phyloP scores from a whole-genome alignment of 805 yeast genomes.

The Hanseniaspora lindneri region DNA sequence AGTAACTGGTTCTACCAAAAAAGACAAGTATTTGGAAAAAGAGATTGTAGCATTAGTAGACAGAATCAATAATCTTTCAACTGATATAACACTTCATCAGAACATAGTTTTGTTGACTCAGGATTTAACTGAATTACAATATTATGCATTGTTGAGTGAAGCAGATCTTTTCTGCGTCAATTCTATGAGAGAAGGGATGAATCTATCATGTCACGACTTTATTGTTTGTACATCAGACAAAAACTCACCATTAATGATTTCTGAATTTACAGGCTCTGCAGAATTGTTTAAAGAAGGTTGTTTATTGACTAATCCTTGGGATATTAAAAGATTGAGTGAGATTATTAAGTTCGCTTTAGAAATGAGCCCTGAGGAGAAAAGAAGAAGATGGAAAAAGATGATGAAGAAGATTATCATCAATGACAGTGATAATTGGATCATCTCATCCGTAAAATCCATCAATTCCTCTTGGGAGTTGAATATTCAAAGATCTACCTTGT shows the following conservation, averaged over 20 bases:
- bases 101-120: conserved; percentile 83
- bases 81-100: conserved; percentile 46
- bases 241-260: conserved; percentile 70
- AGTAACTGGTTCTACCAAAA: conserved; percentile 34
- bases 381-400: conserved; percentile 49
- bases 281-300: conserved; percentile 61
- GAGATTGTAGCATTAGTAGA: conserved; percentile 69
- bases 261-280: conserved; percentile 94
- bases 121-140: conserved; percentile 81
- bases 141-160: conserved; percentile 70
- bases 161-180: conserved; percentile 83
- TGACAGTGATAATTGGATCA: conserved; percentile 70
- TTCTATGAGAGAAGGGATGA: conserved; percentile 93
- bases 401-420: conserved; percentile 47
- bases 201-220: conserved; percentile 90
- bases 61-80: conserved; percentile 69
- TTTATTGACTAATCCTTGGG: conserved; percentile 83
- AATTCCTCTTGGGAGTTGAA: conserved; percentile 41
- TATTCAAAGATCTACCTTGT: conserved; percentile 30
- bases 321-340: conserved; percentile 51
- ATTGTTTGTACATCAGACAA: conserved; percentile 58
- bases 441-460: conserved; percentile 42
- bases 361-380: conserved; percentile 49
- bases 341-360: conserved; percentile 52
- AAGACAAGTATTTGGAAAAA: conserved; percentile 53